Evolutionary conservation across 192 early-diverging fungal species (phyloP).

Genomic region (Coemansia sp.): DNA sequence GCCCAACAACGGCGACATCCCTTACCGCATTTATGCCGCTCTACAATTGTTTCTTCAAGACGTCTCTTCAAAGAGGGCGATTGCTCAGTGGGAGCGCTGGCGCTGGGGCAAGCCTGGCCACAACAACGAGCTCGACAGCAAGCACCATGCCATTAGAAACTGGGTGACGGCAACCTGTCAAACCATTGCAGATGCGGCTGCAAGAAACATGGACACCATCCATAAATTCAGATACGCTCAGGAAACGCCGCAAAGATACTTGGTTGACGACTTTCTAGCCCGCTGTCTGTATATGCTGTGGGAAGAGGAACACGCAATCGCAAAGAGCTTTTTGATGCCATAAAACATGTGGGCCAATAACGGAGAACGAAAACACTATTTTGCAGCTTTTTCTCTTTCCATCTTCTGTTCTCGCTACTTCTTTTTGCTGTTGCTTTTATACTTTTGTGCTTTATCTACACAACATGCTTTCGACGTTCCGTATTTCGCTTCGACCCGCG

Average conservation of each 20-base stretch:
- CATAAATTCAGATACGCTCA: neutral
- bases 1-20: conserved; percentile 21
- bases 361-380: no score
- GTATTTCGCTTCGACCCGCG: neutral
- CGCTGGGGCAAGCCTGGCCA: conserved; percentile 15
- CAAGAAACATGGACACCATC: conserved; percentile 6
- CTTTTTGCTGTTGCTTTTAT: neutral
- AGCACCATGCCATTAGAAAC: neutral
- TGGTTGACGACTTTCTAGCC: conserved; percentile 8
- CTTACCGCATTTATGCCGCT: conserved; percentile 41
- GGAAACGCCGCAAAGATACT: neutral
- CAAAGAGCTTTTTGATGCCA: neutral
- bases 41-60: conserved; percentile 31
- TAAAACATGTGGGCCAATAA: no score
- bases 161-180: conserved; percentile 25
- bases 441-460: neutral
- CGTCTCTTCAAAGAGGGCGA: conserved; percentile 15
- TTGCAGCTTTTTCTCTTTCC: neutral
- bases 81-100: conserved; percentile 38
- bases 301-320: conserved; percentile 24
- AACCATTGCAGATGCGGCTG: conserved; percentile 4
- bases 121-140: neutral
- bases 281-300: conserved; percentile 26
- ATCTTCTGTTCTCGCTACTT: neutral
- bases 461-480: neutral